phyloP scores from a whole-genome alignment of 2,329 filamentous ascomycete species.

The Chaetomium strumarium region DNA sequence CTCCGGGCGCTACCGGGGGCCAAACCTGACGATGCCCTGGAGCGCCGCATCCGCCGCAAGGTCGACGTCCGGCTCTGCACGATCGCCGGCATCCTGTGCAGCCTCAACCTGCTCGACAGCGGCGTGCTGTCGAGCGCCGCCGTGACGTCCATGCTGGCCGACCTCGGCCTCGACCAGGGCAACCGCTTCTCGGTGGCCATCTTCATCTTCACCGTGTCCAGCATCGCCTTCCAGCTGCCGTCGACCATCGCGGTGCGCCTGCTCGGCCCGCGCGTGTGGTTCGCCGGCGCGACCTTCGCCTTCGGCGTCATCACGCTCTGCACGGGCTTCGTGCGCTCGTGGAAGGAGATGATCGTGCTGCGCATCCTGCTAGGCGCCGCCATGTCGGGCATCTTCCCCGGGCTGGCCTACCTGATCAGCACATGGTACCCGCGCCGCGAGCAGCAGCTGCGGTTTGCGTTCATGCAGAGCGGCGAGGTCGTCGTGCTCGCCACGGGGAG shows the following conservation, averaged over 20 bases:
- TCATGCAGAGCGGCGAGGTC: constrained; percentile 59
- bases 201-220: constrained; percentile 66
- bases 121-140: constrained; percentile 65
- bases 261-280: constrained; percentile 59
- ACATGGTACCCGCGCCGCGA: constrained; percentile 59
- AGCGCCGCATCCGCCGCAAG: constrained; percentile 51
- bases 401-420: constrained; percentile 47
- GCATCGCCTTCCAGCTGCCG: constrained; percentile 62
- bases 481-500: constrained; percentile 59
- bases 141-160: constrained; percentile 61
- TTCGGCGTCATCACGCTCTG: constrained; percentile 63
- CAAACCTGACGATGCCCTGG: constrained; percentile 27
- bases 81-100: constrained; percentile 65
- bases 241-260: constrained; percentile 61
- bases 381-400: constrained; percentile 51
- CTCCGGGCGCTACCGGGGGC: background rate
- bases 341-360: constrained; percentile 64
- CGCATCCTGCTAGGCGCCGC: constrained; percentile 60
- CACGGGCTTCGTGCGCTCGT: constrained; percentile 61
- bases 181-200: constrained; percentile 65
- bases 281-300: constrained; percentile 50
- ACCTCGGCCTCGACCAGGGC: constrained; percentile 55
- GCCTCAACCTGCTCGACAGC: constrained; percentile 62
- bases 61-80: constrained; percentile 63
- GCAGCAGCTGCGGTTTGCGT: constrained; percentile 60